Conservation (phyloP, 1,139 yeast genomes). For the Pneumocystis wakefieldiae region DNA sequence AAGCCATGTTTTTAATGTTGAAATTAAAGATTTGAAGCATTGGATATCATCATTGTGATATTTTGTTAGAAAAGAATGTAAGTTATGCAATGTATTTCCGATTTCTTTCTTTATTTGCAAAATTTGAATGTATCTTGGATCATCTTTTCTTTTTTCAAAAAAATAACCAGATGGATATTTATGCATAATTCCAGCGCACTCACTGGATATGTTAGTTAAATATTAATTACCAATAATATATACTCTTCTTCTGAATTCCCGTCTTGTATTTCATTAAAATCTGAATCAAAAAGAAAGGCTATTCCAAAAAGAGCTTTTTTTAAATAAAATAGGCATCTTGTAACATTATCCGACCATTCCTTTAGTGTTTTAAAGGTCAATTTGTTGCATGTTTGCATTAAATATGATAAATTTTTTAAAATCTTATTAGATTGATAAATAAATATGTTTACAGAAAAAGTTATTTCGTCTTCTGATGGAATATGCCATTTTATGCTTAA, state of each 20-base stretch:
- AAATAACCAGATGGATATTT: constrained; percentile 31
- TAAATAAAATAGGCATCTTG: constrained; percentile 5
- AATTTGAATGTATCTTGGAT: constrained; percentile 41
- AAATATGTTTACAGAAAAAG: constrained; percentile 42
- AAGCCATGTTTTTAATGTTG: constrained; percentile 65
- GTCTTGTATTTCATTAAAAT: background rate
- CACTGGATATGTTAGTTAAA: constrained; percentile 18
- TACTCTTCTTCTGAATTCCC: background rate
- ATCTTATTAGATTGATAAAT: constrained; percentile 18
- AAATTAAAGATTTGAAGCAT: constrained; percentile 47
- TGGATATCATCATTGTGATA: constrained; percentile 55
- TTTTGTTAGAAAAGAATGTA: constrained; percentile 36
- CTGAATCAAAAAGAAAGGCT: constrained; percentile 13
- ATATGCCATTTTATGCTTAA: constrained; percentile 58
- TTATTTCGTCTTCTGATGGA: constrained; percentile 44
- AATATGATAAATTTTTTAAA: constrained; percentile 12
- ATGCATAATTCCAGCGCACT: constrained; percentile 15
- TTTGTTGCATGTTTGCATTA: background rate
- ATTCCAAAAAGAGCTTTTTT: constrained; percentile 13
- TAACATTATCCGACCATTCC: constrained; percentile 8
- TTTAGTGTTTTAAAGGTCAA: constrained; percentile 4
- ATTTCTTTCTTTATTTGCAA: constrained; percentile 48
- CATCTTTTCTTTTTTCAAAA: constrained; percentile 41
- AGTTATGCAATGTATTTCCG: constrained; percentile 53
- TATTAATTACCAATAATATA: constrained; percentile 21